Base-by-base conservation (phyloP, 495 filamentous ascomycete species). In the Tuber brumale region DNA sequence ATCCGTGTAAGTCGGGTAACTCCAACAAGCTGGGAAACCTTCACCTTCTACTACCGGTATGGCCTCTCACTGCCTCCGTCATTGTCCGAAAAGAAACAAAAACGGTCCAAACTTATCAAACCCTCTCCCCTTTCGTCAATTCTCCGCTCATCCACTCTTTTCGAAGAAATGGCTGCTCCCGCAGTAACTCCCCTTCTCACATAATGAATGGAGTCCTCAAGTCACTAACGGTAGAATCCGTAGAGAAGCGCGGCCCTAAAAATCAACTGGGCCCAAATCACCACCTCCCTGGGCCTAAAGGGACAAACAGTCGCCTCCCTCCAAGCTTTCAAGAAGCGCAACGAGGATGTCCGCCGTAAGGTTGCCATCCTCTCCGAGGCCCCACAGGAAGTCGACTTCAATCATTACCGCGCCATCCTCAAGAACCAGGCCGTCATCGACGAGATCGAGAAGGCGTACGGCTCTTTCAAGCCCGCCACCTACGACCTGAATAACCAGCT, bases 211-310 rank as follows among this genome's bases (percentile, higher is more conserved):
- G n/a, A 27, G 51, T 12, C 70, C 21, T 51, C 37, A 19, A 43
- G 31, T 74, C 74, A 77, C 77, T 81, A 72, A 77, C 81, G 72
- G 3, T 61, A 61, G 74, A 76, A 72, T 75, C 73, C 78, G 85
- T 88, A 98, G 95, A 92, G 94, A 88, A 95, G 93, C 90, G 95
- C 95, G 87, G 94, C 96, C 87, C 90, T 95, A 86, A 99, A 97
- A 90, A 90, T 99, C 89, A 95, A 99, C 90, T 99, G 96, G 96
- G 88, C 88, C 86, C 93, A 93, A 87, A 89, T 98, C 84, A 90
- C 90, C 85, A 90, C 88, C 85, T 94, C 93, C 82, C 94, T 99
- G 83, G 95, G 95, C 83, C 93, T 99, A 85, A 93, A 92, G 86
- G 96, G 96, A 84, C 92, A 92, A 86, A 99, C 96, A 79, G 93